Conservation (phyloP, 1,284 basidiomycete species). For the Malassezia obtusa region DNA sequence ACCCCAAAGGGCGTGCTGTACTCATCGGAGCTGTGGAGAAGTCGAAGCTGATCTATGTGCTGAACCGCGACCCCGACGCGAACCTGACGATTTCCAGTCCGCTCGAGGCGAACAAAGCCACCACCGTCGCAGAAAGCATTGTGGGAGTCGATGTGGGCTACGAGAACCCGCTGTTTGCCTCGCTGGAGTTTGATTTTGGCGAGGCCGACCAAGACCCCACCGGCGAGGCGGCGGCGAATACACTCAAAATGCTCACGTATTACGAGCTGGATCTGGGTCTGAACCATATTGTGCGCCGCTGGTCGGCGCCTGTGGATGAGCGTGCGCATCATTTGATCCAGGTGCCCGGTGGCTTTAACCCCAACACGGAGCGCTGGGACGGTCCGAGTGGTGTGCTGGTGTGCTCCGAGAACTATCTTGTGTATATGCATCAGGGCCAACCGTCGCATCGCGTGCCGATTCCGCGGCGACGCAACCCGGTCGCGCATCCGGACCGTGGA, state of each 20-base stretch:
- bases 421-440: constrained; percentile 44
- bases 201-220: constrained; percentile 43
- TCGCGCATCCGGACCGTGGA: constrained; percentile 31
- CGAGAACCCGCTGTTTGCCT: constrained; percentile 46
- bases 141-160: constrained; percentile 46
- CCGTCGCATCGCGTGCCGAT: constrained; percentile 45
- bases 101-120: constrained; percentile 40
- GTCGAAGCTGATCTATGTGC: constrained; percentile 44
- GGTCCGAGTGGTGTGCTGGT: constrained; percentile 46
- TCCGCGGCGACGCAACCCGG: constrained; percentile 34
- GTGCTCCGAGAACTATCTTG: constrained; percentile 46
- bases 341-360: constrained; percentile 46
- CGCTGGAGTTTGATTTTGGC: constrained; percentile 44
- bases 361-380: constrained; percentile 43
- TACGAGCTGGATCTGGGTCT: constrained; percentile 48
- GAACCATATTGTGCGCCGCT: constrained; percentile 46
- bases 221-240: constrained; percentile 32
- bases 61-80: constrained; percentile 44
- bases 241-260: constrained; percentile 42
- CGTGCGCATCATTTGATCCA: constrained; percentile 37
- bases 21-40: constrained; percentile 46
- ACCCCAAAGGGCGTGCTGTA: constrained; percentile 44
- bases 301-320: constrained; percentile 39
- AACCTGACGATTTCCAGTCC: constrained; percentile 47
- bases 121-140: constrained; percentile 40